phyloP scores from a whole-genome alignment of 345 rosid genomes.

The Murraya paniculata region DNA sequence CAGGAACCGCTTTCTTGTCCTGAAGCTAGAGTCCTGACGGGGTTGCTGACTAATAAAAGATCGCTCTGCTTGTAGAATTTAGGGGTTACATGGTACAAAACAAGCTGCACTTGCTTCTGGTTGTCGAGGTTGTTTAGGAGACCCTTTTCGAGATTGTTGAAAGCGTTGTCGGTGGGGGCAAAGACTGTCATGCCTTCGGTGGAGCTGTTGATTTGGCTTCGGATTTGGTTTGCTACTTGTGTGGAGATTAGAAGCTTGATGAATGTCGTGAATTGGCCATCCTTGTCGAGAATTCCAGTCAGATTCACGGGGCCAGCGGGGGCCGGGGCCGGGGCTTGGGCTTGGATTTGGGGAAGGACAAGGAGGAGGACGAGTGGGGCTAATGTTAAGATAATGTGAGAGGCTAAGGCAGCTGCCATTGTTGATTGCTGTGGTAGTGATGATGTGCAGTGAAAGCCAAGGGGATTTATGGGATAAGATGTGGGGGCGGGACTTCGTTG shows the following conservation, averaged over 20 bases:
- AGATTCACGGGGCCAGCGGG: slow-evolving; percentile 63
- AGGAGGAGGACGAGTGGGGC: slow-evolving; percentile 33
- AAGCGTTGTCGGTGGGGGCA: slow-evolving; percentile 89
- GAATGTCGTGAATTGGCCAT: slow-evolving; percentile 58
- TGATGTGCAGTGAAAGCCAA: slow-evolving; percentile 13
- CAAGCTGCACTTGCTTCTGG: slow-evolving; percentile 58
- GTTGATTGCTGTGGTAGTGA: slow-evolving; percentile 12
- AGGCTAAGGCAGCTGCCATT: slow-evolving; percentile 41
- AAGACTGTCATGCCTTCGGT: slow-evolving; percentile 73
- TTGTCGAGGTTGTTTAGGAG: slow-evolving; percentile 41
- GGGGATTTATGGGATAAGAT: slow-evolving; percentile 26
- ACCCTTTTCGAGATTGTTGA: slow-evolving; percentile 58
- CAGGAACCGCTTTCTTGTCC: slow-evolving; percentile 37
- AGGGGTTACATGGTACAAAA: slow-evolving; percentile 57
- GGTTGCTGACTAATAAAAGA: slow-evolving; percentile 68
- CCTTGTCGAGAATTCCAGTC: slow-evolving; percentile 67
- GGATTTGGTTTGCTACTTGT: slow-evolving; percentile 52
- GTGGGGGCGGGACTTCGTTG: slow-evolving; percentile 30
- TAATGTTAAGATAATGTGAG: slow-evolving; percentile 21
- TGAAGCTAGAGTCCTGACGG: slow-evolving; percentile 63
- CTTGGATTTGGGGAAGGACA: slow-evolving; percentile 21
- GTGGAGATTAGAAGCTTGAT: slow-evolving; percentile 56
- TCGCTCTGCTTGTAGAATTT: slow-evolving; percentile 50
- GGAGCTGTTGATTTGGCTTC: slow-evolving; percentile 68
- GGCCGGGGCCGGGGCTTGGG: slow-evolving; percentile 53